These are phyloP conservation scores for Zygosaccharomyces bailii DNA, from an alignment of 805 yeast species.

Conservation along the genomic window DNA sequence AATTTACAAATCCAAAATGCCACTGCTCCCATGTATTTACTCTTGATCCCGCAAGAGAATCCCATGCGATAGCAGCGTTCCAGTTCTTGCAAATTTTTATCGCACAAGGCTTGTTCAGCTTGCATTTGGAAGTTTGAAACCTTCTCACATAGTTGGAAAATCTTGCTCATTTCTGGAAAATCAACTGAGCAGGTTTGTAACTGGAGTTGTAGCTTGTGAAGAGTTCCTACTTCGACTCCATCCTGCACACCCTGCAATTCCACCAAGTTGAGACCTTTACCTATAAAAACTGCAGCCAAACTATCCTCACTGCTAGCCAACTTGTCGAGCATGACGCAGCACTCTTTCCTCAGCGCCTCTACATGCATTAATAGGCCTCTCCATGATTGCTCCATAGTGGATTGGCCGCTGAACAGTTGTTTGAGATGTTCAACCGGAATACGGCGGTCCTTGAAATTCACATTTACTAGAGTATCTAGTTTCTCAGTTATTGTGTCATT, in stretches of 20 bases:
- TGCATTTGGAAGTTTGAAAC: slow-evolving; percentile 10
- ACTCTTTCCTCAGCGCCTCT: slow-evolving; percentile 1
- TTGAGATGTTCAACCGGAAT: slow-evolving; percentile 1
- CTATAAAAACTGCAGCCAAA: not conserved
- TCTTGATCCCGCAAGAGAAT: slow-evolving; percentile 16
- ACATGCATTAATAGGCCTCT: slow-evolving; percentile 1
- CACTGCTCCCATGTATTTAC: slow-evolving; percentile 13
- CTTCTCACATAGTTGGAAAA: slow-evolving; percentile 7
- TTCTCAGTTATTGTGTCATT: not conserved
- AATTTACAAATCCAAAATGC: slow-evolving; percentile 18
- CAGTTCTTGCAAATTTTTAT: slow-evolving; percentile 9
- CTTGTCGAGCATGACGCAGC: not conserved
- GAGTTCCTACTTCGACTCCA: slow-evolving; percentile 5
- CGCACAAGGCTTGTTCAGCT: slow-evolving; percentile 7
- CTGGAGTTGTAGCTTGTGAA: slow-evolving; percentile 4
- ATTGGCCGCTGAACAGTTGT: not conserved
- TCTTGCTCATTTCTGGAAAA: slow-evolving; percentile 15
- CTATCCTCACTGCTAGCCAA: not conserved
- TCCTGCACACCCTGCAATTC: slow-evolving; percentile 6
- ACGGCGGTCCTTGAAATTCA: not conserved
- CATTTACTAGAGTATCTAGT: slow-evolving; percentile 2
- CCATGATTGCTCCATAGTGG: not conserved
- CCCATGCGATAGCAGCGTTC: slow-evolving; percentile 13
- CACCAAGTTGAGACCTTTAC: slow-evolving; percentile 10
- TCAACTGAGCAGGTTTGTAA: slow-evolving; percentile 11